These are phyloP conservation scores for Botrytis cinerea DNA, from an alignment of 2,329 filamentous ascomycete species.

Conservation along the genomic window DNA sequence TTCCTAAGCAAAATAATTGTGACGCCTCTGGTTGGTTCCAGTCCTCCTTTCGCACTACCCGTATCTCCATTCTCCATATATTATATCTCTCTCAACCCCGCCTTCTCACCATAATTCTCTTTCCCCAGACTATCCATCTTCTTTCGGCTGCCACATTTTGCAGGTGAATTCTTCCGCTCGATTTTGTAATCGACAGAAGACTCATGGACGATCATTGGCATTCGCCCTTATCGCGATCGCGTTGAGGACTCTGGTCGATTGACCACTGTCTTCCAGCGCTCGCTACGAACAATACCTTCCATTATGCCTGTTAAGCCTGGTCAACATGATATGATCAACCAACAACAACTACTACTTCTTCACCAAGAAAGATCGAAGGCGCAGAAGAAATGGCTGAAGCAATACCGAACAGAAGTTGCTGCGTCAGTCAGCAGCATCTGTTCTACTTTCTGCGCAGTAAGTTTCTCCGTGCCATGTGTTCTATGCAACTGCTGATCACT, in stretches of 20 bases:
- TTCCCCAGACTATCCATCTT: slow-evolving; percentile 29
- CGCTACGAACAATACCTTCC: slow-evolving; percentile 44
- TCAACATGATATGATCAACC: slow-evolving; percentile 34
- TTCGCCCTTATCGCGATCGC: slow-evolving; percentile 58
- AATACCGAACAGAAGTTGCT: slow-evolving; percentile 78
- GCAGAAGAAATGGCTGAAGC: slow-evolving; percentile 63
- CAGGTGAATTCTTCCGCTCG: slow-evolving; percentile 33
- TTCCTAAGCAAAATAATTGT: not conserved
- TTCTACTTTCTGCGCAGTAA: slow-evolving; percentile 71
- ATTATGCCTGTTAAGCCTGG: slow-evolving; percentile 44
- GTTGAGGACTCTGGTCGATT: slow-evolving; percentile 60
- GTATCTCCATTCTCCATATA: slow-evolving; percentile 18
- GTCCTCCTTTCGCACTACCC: slow-evolving; percentile 10
- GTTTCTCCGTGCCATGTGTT: slow-evolving; percentile 31
- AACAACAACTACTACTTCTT: slow-evolving; percentile 26
- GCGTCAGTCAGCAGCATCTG: slow-evolving; percentile 76
- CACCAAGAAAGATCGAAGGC: slow-evolving; percentile 26
- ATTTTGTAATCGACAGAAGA: slow-evolving; percentile 34
- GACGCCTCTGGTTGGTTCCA: slow-evolving; percentile 16
- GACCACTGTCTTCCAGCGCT: slow-evolving; percentile 49
- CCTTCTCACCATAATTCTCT: slow-evolving; percentile 20
- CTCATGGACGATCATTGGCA: slow-evolving; percentile 57
- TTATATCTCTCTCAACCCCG: slow-evolving; percentile 31
- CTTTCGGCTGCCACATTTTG: slow-evolving; percentile 35
- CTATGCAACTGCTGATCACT: slow-evolving; percentile 20